phyloP scores from a whole-genome alignment of 805 yeast genomes.

The Wickerhamiella dianesei region DNA sequence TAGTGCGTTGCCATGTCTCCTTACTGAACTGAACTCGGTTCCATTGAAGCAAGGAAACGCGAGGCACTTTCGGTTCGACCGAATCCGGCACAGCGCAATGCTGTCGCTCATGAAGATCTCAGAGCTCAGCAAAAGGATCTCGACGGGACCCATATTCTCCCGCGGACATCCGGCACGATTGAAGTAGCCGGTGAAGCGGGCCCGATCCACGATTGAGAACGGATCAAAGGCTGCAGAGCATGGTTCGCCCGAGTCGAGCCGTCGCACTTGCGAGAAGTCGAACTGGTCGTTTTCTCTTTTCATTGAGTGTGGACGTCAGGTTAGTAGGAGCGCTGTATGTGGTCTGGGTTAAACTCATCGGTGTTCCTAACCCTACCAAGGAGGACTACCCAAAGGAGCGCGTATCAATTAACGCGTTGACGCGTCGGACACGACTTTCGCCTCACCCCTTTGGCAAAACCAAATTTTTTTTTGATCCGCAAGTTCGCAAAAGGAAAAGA shows the following conservation, averaged over 20 bases:
- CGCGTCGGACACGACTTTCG: no score
- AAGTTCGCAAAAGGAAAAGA: no score
- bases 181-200: not conserved
- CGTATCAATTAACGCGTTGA: not conserved
- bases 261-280: slow-evolving; percentile 8
- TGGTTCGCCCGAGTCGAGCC: slow-evolving; percentile 6
- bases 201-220: slow-evolving; percentile 3
- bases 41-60: slow-evolving; percentile 13
- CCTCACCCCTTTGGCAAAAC: no score
- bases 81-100: not conserved
- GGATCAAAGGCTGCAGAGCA: slow-evolving; percentile 12
- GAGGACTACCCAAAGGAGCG: not conserved
- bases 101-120: not conserved
- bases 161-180: not conserved
- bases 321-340: not conserved
- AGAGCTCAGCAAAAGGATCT: not conserved
- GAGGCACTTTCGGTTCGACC: slow-evolving; percentile 2
- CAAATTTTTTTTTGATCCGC: no score
- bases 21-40: slow-evolving; percentile 10
- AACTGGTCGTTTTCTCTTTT: not conserved
- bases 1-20: slow-evolving; percentile 14
- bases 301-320: not conserved
- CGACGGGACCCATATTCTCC: not conserved
- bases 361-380: not conserved
- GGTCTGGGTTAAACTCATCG: not conserved